Conservation (phyloP, 2,329 filamentous ascomycete species). For the Fusarium coicis region DNA sequence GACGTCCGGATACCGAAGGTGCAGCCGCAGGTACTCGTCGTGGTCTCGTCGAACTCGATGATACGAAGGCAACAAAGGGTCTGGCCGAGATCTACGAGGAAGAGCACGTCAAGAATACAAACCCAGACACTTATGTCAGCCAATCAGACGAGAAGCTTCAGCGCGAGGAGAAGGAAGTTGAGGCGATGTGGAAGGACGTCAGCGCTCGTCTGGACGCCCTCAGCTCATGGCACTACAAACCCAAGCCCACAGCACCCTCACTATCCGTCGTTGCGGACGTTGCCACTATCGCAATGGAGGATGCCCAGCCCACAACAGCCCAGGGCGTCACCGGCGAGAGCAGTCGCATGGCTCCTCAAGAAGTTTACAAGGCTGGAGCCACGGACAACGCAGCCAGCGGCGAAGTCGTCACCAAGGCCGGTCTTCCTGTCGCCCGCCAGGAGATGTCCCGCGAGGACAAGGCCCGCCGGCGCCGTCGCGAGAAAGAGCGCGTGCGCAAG, state of each 20-base stretch:
- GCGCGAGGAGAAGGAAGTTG: constrained; percentile 85
- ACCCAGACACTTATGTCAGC: constrained; percentile 83
- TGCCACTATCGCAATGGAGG: constrained; percentile 93
- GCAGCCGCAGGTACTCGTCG: constrained; percentile 71
- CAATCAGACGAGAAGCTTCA: constrained; percentile 83
- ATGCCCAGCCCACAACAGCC: constrained; percentile 87
- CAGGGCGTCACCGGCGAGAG: constrained; percentile 75
- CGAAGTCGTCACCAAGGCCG: constrained; percentile 82
- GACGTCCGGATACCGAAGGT: constrained; percentile 79
- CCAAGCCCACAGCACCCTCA: constrained; percentile 82
- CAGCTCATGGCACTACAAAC: constrained; percentile 95
- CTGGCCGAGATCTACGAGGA: constrained; percentile 95
- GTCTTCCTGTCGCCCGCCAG: constrained; percentile 80
- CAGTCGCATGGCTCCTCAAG: constrained; percentile 89
- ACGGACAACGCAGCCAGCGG: constrained; percentile 71
- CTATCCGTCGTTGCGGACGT: constrained; percentile 91
- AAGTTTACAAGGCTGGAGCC: constrained; percentile 83
- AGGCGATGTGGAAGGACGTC: constrained; percentile 83
- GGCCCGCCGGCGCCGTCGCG: constrained; percentile 76
- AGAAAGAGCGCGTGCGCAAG: constrained; percentile 87
- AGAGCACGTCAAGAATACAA: constrained; percentile 81
- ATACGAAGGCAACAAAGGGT: constrained; percentile 86
- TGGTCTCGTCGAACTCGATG: constrained; percentile 83
- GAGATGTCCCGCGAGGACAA: constrained; percentile 93
- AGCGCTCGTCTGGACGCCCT: constrained; percentile 85